Base-by-base conservation (phyloP, 768 basidiomycete species). In the Serendipita sp. region DNA sequence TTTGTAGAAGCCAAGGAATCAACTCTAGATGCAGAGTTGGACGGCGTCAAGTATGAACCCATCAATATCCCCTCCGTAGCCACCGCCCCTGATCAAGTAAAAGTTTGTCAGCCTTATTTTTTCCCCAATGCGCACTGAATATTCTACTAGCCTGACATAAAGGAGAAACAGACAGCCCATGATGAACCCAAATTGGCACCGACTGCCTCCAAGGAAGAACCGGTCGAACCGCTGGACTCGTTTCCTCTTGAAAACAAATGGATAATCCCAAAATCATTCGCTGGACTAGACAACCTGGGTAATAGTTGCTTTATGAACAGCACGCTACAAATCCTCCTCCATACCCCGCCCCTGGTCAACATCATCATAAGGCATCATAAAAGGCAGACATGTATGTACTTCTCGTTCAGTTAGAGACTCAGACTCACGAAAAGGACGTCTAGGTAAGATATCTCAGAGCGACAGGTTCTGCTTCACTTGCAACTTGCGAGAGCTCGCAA, bases 271-370 rank as follows among this genome's bases (percentile, higher is more conserved):
- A 24, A 72, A 70, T 14, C 77, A 70, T 58, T 74, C 69, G 61
- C 71, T 79, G 60, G 86, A 81, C 42, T 97, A 50, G 77, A 81
- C 69, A 97, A 97, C 73, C 85, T 76, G 28, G 91, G 90, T 50
- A 98, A 97, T 70, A 95, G 91, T 1, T 99, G 96, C 73, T 99
- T 95, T 72, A 76, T 97, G 68, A 99, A 99, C 72, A 92, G 91
- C 67, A 89, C 86, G 22, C 74, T 98, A 56, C 96, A 99, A 75
- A 92, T 91, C 68, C 79, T 98, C 58, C 73, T 96, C 14, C 93
- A 98, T 69, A 97, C 95, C 0, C 84, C 93, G 7, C 91, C 94
- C 1, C 78, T 99, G 26, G 77, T 92, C 41, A 80, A 78, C 65
- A 69, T 86, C 44, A 71, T 91, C 42, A 61, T 33, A 16, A 69